Conservation (phyloP, 441 rosid genomes). For the Rhodomyrtus psidioides region DNA sequence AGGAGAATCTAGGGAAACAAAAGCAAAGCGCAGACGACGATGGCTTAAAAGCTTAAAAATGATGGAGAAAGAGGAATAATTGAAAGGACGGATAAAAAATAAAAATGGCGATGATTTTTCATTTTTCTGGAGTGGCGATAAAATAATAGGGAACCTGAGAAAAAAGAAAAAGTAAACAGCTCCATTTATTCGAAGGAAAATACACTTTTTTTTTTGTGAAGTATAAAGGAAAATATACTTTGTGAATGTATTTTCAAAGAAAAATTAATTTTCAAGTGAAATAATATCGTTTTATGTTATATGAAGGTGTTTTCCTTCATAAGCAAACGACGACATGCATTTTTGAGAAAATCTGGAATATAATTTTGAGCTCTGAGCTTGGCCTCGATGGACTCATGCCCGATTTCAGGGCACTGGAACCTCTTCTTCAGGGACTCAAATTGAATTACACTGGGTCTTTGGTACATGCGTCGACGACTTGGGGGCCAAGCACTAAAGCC, state of each 20-base stretch:
- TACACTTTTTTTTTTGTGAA: too few relatives aligned
- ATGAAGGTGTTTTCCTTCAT: background rate
- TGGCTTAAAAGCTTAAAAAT: background rate
- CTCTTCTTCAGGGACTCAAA: accelerated
- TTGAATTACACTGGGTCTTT: background rate
- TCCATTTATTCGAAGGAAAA: background rate
- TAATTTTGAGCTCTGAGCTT: background rate
- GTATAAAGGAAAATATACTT: too few relatives aligned
- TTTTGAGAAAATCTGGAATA: background rate
- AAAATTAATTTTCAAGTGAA: background rate
- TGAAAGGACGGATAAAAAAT: background rate
- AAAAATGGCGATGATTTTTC: background rate
- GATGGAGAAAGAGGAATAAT: background rate
- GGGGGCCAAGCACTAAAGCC: accelerated
- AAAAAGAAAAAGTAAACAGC: background rate
- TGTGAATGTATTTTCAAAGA: too few relatives aligned
- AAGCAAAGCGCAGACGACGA: background rate
- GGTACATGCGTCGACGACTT: background rate
- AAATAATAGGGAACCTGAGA: background rate
- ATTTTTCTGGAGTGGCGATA: background rate
- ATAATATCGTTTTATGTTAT: background rate
- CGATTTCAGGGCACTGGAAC: accelerated
- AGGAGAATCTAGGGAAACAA: background rate
- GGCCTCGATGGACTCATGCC: background rate
- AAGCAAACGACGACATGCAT: accelerated